phyloP scores from a whole-genome alignment of 441 rosid species.

The Pelargonium citronellum region DNA sequence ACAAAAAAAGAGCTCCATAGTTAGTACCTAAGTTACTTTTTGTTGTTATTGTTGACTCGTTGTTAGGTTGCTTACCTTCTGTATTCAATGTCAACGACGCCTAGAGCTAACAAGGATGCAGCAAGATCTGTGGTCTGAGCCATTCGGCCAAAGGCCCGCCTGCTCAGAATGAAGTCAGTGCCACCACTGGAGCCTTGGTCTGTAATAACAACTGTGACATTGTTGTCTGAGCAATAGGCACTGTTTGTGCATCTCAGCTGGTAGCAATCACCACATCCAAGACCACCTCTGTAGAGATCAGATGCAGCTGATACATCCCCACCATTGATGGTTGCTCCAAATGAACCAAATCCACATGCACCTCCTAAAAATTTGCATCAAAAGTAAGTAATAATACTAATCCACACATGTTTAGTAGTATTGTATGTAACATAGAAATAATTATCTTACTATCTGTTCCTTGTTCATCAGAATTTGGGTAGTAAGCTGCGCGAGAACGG shows the following conservation, averaged over 20 bases:
- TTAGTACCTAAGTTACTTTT: too few species aligned
- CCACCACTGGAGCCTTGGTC: slow-evolving; percentile 48
- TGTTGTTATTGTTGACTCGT: not conserved
- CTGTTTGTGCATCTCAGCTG: slow-evolving; percentile 56
- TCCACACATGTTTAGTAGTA: not conserved
- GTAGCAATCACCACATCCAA: slow-evolving; percentile 74
- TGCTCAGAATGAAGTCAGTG: slow-evolving; percentile 56
- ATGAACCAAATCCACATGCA: slow-evolving; percentile 63
- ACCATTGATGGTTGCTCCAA: slow-evolving; percentile 54
- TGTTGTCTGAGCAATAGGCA: slow-evolving; percentile 43
- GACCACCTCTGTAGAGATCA: slow-evolving; percentile 49
- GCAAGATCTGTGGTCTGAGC: slow-evolving; percentile 51
- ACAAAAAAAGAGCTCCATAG: slow-evolving; percentile 8
- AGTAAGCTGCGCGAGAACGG: slow-evolving; percentile 49
- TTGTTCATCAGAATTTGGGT: slow-evolving; percentile 46
- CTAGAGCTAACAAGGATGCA: slow-evolving; percentile 37
- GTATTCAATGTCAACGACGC: slow-evolving; percentile 49
- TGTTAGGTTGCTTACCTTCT: slow-evolving; percentile 35
- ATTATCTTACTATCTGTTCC: slow-evolving; percentile 51
- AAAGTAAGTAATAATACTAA: slow-evolving; percentile 3
- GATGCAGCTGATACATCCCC: slow-evolving; percentile 64
- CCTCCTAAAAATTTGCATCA: slow-evolving; percentile 31
- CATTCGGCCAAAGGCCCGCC: slow-evolving; percentile 45
- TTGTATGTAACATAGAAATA: too few species aligned
- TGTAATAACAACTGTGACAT: slow-evolving; percentile 46